Evolutionary conservation across 768 basidiomycete species (phyloP), one percentile per base, ranked within the genome.

Genomic region (Polyporus arcularius): DNA sequence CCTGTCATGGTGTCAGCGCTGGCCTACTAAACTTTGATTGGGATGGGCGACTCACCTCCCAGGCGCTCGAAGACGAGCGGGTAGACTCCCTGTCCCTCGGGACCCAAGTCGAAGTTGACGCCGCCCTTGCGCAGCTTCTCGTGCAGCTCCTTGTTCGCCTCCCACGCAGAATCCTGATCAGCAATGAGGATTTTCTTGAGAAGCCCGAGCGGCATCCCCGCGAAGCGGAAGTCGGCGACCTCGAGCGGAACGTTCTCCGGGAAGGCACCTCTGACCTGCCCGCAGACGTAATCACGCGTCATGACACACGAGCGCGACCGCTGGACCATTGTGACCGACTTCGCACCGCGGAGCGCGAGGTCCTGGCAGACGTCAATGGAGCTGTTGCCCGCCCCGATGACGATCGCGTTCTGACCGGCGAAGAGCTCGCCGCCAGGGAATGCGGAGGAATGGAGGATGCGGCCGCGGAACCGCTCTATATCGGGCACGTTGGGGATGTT

Each of bases 371-470:
- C 65, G 60, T 78, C 77, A 16, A 49, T 53, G 1, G 61, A 15
- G 32, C 57, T 54, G 53, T 82, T 87, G 45, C 85, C 84, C n/a
- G 87, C 81, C 14, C 89, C 88, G 2, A 90, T 75, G n/a, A 90
- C 76, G 1, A 89, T 76, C 5, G 82, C 86, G 65, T 84, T 87
- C 75, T 89, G 88, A 7, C 86, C 86, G 6, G 72, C 59, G 64
- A 82, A 80, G 35, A 80, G 81, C 1, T 71, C 62, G 0, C 83
- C 83, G 5, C 75, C 74, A 21, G 76, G 80, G 70, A 84, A 83
- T 18, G 78, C 61, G 1, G 75, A 75, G 0, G 87, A 85, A 68
- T 90, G 89, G 1, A 82, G 45, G 1, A 78, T 63, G 45, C 77
- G 68, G 4, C 88, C 88, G 64, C 81, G 81, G 74, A 79, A 83